Conservation (phyloP, 2,329 filamentous ascomycete genomes). For the Pestalotiopsis sp. region DNA sequence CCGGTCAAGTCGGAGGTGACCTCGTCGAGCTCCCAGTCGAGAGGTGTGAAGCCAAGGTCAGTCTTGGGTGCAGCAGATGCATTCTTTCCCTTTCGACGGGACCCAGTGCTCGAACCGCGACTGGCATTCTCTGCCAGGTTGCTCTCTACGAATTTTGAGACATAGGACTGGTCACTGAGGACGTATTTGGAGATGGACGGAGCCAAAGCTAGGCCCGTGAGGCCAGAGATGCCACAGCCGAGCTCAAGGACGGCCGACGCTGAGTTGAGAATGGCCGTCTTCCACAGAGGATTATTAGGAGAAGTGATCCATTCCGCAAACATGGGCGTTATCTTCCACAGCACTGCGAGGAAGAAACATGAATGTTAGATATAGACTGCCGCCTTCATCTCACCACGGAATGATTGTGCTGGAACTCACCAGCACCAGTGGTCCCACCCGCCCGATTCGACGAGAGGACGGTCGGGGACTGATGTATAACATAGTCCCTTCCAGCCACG, state of each 20-base stretch:
- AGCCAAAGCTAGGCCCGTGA: slow-evolving; percentile 72
- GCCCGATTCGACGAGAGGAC: slow-evolving; percentile 77
- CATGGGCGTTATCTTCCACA: slow-evolving; percentile 89
- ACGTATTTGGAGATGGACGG: slow-evolving; percentile 67
- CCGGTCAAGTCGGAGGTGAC: slow-evolving; percentile 48
- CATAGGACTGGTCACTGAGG: slow-evolving; percentile 87
- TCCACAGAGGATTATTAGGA: slow-evolving; percentile 64
- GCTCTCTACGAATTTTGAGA: slow-evolving; percentile 72
- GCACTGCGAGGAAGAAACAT: slow-evolving; percentile 51
- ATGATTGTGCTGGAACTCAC: slow-evolving; percentile 33
- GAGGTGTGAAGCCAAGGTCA: slow-evolving; percentile 57
- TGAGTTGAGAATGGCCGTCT: slow-evolving; percentile 51
- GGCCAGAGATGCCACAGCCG: slow-evolving; percentile 83
- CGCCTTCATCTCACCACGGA: slow-evolving; percentile 57
- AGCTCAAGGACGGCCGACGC: slow-evolving; percentile 74
- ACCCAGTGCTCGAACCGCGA: slow-evolving; percentile 14
- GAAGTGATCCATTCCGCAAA: slow-evolving; percentile 80
- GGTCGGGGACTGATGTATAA: slow-evolving; percentile 80
- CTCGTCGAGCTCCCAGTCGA: slow-evolving; percentile 83
- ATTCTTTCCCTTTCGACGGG: slow-evolving; percentile 22
- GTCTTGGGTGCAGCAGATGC: slow-evolving; percentile 13
- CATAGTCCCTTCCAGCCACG: slow-evolving; percentile 71
- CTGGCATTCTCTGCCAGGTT: slow-evolving; percentile 71
- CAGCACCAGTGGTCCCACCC: slow-evolving; percentile 74
- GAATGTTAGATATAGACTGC: background rate